Conservation (phyloP, 176 grass and related monocot genomes). For the Luzula sylvatica region DNA sequence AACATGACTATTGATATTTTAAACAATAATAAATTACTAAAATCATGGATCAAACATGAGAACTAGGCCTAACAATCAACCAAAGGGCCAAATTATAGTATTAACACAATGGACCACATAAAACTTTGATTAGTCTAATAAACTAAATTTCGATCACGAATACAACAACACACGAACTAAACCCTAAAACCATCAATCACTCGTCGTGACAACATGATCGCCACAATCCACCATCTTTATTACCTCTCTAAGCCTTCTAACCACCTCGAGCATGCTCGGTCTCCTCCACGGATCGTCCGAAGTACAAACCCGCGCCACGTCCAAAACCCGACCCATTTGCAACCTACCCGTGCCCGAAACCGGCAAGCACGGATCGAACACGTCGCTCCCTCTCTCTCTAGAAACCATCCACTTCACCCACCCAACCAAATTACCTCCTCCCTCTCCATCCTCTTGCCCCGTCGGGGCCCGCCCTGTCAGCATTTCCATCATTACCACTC, state of each 20-base stretch:
- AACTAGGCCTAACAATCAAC: too few relatives aligned
- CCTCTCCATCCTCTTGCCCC: slow-evolving; percentile 76
- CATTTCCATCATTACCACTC: slow-evolving; percentile 83
- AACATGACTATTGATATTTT: not conserved
- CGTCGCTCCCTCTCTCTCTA: slow-evolving; percentile 33
- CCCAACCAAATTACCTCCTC: slow-evolving; percentile 79
- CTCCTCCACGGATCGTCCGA: slow-evolving; percentile 72
- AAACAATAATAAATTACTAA: too few relatives aligned
- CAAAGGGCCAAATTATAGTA: too few relatives aligned
- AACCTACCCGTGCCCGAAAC: slow-evolving; percentile 32
- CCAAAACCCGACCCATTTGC: slow-evolving; percentile 61
- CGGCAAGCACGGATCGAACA: slow-evolving; percentile 67
- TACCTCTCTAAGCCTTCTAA: slow-evolving; percentile 56
- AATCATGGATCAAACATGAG: too few relatives aligned
- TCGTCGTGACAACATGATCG: slow-evolving; percentile 32
- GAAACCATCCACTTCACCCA: slow-evolving; percentile 84
- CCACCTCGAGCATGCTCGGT: slow-evolving; percentile 83
- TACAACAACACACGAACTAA: slow-evolving; percentile 16
- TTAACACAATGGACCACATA: too few relatives aligned
- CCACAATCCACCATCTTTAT: slow-evolving; percentile 43
- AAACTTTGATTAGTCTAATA: too few relatives aligned
- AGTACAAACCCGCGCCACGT: slow-evolving; percentile 48
- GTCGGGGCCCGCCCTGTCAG: slow-evolving; percentile 80
- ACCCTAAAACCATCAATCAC: slow-evolving; percentile 12
- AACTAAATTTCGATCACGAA: not conserved